Evolutionary conservation across 495 filamentous ascomycete species (phyloP), one percentile per base, ranked within the genome.

Genomic region (Penicillium taxi): DNA sequence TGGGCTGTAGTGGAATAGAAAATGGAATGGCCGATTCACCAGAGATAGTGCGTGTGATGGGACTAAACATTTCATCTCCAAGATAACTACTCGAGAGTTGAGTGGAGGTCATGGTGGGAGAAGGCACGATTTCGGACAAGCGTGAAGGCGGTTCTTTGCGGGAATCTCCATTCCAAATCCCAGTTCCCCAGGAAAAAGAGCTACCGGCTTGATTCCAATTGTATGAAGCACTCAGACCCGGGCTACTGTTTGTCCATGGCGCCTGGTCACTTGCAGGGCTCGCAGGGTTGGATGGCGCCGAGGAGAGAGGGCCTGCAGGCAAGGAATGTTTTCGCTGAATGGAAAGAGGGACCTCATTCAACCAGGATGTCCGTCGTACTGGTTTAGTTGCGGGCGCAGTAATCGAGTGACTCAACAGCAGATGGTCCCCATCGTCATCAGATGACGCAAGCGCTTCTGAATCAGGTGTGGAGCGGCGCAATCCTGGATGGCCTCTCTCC

Each of bases 401-500:
- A 14, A 61, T 55, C 22, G 62, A 54, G 2, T 64, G 55, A 5
- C 56, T 38, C 6, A 58, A 52, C 7, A 57, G 49, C 11, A 47
- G 44, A 43, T 75, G 70, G 20, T 73, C 87, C 22, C 65, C 73
- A 54, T 96, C 89, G 50, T 96, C 89, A 52, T 96, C 89, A 2
- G 89, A 94, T 42, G 88, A 94, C 24, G 83, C 86, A 31, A 96
- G 64, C 26, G 88, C 89, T 52, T 96, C 89, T 5, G 88, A 94
- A 51, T 94, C 89, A 11, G 89, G 89, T 5, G 89, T 94, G 12
- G 86, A 86, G 37, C 82, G 80, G 45, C 84, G 77, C 26, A 77
- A 62, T 30, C 68, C 71, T 6, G 64, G 61, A 45, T 83, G 80
- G 35, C 80, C 66, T 54, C 84, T 88, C 39, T 91, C 86, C 13